Base-by-base conservation (phyloP, 306 rosid species). In the Quercus ilex region DNA sequence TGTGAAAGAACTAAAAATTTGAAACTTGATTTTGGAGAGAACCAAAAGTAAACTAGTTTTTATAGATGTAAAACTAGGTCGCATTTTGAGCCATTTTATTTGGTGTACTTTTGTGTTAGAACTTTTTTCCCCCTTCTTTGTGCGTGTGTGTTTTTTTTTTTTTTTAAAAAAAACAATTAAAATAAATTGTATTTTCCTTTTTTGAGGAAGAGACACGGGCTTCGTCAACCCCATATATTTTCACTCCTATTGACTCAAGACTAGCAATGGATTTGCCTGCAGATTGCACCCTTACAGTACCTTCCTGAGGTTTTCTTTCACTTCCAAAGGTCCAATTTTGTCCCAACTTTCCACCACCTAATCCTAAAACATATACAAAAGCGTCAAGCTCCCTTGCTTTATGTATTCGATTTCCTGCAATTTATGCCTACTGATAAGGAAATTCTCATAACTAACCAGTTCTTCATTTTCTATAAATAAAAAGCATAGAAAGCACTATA, bases 231-330 rank as follows among this genome's bases (percentile, higher is more conserved):
- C 35, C 35, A 31, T 31, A 31, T 31, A 31, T 87, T 85, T 89
- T 23, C 62, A 94, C 91, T 82, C 98, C 98, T 97, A 90, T 91
- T 75, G 93, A 89, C 88, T 89, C 94, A 31, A 91, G 94, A 78
- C 87, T 83, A 75, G 97, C 70, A 80, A 92, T 80, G 56, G 91
- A 87, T 80, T 87, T 89, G 62, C 91, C 92, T 11, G 69, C 67
- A 78, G 95, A 82, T 74, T 92, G 96, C 68, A 38, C 77, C 71
- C 80, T 81, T 78, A 75, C 71, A 1, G 79, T 69, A 73, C 74
- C 92, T 71, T 86, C 94, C 84, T 84, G 81, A 5, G 80, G 78
- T 81, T 81, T 89, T 79, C 78, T 88, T 64, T 11, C 46, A 38
- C 46, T 38, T 38, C 83, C 89, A 35, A 77, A 35, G 46, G 89